phyloP scores from a whole-genome alignment of 2,329 filamentous ascomycete species.

The Zasmidium citrigriseum region DNA sequence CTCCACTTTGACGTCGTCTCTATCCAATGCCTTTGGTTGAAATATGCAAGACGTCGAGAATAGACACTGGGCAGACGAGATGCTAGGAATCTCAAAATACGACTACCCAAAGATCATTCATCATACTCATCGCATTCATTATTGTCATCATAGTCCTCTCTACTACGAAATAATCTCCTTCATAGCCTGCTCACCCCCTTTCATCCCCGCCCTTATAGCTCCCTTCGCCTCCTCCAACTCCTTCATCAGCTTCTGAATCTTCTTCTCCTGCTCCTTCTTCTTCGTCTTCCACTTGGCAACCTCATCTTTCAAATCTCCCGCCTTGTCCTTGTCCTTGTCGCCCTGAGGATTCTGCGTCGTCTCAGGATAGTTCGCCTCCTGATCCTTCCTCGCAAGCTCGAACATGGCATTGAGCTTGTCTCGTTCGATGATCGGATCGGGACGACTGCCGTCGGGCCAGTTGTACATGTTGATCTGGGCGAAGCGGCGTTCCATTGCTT shows the following conservation, averaged over 20 bases:
- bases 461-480: constrained; percentile 3
- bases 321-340: constrained; percentile 10
- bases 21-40: too few species aligned
- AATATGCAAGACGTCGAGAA: too few species aligned
- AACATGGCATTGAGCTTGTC: constrained; percentile 13
- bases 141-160: too few species aligned
- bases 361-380: constrained; percentile 17
- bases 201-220: too few species aligned
- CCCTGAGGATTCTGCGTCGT: too few species aligned
- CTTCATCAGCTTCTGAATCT: constrained; percentile 4
- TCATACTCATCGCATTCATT: too few species aligned
- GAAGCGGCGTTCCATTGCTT: constrained; percentile 15
- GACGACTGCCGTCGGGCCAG: constrained; percentile 5
- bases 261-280: constrained; percentile 9
- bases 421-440: constrained; percentile 10
- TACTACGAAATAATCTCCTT: too few species aligned
- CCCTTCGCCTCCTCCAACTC: constrained; percentile 7
- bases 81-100: too few species aligned
- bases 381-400: constrained; percentile 11
- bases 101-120: too few species aligned
- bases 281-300: constrained; percentile 12
- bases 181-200: too few species aligned
- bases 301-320: constrained; percentile 4
- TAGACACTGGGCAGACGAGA: too few species aligned
- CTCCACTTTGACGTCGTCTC: too few species aligned